Evolutionary conservation across 352 stramenopile genomes (phyloP), one percentile per base, ranked within the genome.

Genomic region (Phytophthora tubulina): DNA sequence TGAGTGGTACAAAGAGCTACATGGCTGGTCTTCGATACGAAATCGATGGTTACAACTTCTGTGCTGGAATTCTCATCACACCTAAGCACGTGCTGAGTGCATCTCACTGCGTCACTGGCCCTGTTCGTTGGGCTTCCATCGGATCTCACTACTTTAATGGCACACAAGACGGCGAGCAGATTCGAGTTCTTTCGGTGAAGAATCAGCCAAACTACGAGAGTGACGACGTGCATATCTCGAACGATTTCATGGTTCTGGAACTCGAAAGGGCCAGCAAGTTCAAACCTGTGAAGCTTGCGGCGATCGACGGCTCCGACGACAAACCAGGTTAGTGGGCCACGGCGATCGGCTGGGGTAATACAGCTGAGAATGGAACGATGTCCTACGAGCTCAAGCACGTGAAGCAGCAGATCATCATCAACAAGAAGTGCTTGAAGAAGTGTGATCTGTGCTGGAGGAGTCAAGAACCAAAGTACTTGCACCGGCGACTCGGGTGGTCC

Each of bases 371-470:
- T 17, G 75, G 65, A 0, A 46, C 30, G n/a, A 55, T 55, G 27
- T 75, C 75, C 8, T 41, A 56, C 42, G 76, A 79, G 17, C 64
- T 91, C 36, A 45, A 63, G 38, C 52, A 58, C 17, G 79, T 89
- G 14, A 53, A 81, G 0, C 21, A 2, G 21, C 21, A 27, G 21
- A 27, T 27, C 1, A 27, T 27, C 21, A 27, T 2, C 21, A 27
- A 27, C 21, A 27, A 27, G 21, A 27, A 27, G 21, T 27, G 21
- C 21, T 27, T 8, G 70, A 89, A 1, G 61, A 68, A 78, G 76
- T 44, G 87, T 89, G 81, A 27, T 88, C 11, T 89, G 84, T 39
- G 81, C 80, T 10, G 79, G 81, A 6, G 81, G 84, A 4, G 39
- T 74, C 10, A 5, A 36, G 10, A 70, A 70, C 50, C 27, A 21